phyloP scores from a whole-genome alignment of 2,329 filamentous ascomycete species.

The Apiospora phragmitis region DNA sequence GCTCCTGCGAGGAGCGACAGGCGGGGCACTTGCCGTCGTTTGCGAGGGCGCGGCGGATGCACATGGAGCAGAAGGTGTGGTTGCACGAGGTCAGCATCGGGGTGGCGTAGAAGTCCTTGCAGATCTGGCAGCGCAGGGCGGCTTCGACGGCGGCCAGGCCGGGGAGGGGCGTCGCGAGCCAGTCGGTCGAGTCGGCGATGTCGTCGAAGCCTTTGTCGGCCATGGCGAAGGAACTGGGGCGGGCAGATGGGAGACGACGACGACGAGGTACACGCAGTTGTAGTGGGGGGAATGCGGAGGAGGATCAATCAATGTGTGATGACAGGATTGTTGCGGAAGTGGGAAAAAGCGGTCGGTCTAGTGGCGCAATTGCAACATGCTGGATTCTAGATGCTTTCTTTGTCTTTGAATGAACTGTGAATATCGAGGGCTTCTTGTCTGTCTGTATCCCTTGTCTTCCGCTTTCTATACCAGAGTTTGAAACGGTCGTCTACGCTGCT shows the following conservation, averaged over 20 bases:
- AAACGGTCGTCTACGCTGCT: not conserved
- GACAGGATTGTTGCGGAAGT: not conserved
- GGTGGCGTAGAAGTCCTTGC: conserved; percentile 95
- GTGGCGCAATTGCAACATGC: not conserved
- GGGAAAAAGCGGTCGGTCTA: not conserved
- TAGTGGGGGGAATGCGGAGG: not conserved
- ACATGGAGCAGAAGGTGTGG: conserved; percentile 96
- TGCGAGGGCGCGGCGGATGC: conserved; percentile 83
- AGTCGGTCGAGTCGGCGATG: conserved; percentile 81
- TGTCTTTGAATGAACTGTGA: not conserved
- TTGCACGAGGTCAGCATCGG: conserved; percentile 94
- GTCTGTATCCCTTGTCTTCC: not conserved
- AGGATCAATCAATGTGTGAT: not conserved
- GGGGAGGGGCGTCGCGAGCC: conserved; percentile 70
- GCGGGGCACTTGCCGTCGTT: conserved; percentile 85
- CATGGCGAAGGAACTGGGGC: not conserved
- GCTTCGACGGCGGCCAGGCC: conserved; percentile 73
- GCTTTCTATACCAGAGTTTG: not conserved
- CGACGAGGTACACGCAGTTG: not conserved
- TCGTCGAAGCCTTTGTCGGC: conserved; percentile 33
- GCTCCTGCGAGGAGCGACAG: conserved; percentile 78
- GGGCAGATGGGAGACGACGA: not conserved
- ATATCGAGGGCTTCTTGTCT: not conserved
- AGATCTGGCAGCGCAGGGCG: conserved; percentile 90
- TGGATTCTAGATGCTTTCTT: not conserved